Percentiles rank a stretch among this genome's conserved stretches.
Evolutionary conservation across 768 basidiomycete species (phyloP).

Genomic region (Hericium alpestre): DNA sequence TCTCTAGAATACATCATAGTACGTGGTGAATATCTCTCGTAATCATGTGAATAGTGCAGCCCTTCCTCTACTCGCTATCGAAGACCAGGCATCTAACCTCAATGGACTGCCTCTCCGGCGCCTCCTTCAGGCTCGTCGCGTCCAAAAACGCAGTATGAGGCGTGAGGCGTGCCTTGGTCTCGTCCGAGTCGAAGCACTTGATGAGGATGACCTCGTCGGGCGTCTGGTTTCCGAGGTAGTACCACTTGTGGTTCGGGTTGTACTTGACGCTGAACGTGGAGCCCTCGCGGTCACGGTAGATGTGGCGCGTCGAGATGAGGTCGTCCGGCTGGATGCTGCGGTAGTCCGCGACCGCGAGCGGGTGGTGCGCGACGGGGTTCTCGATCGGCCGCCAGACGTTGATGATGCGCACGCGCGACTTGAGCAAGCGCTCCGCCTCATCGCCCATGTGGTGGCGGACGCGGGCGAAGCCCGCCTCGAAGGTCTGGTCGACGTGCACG

Average conservation of each 20-base stretch:
- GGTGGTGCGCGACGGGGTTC: slow-evolving; percentile 28
- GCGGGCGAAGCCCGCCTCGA: slow-evolving; percentile 24
- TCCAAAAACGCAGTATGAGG: slow-evolving; percentile 35
- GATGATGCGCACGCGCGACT: slow-evolving; percentile 32
- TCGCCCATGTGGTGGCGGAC: slow-evolving; percentile 28
- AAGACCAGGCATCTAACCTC: slow-evolving; percentile 36
- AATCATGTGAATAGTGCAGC: not conserved
- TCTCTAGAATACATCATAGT: not conserved
- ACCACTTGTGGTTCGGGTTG: slow-evolving; percentile 24
- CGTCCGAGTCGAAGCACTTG: slow-evolving; percentile 33
- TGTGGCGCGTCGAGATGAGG: slow-evolving; percentile 26
- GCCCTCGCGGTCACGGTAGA: slow-evolving; percentile 24
- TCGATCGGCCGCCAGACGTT: slow-evolving; percentile 38
- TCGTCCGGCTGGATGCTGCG: slow-evolving; percentile 27
- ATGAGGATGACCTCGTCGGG: slow-evolving; percentile 21
- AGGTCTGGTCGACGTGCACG: slow-evolving; percentile 39
- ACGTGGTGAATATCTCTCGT: not conserved
- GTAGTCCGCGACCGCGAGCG: slow-evolving; percentile 33
- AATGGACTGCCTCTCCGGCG: slow-evolving; percentile 32
- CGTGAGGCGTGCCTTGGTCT: slow-evolving; percentile 28
- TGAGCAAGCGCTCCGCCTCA: slow-evolving; percentile 32
- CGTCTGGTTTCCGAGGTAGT: slow-evolving; percentile 22
- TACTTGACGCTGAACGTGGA: slow-evolving; percentile 21
- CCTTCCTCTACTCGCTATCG: slow-evolving; percentile 22
- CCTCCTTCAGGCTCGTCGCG: slow-evolving; percentile 21